Base-by-base conservation (phyloP, 352 stramenopile species). In the Plasmopara muralis region DNA sequence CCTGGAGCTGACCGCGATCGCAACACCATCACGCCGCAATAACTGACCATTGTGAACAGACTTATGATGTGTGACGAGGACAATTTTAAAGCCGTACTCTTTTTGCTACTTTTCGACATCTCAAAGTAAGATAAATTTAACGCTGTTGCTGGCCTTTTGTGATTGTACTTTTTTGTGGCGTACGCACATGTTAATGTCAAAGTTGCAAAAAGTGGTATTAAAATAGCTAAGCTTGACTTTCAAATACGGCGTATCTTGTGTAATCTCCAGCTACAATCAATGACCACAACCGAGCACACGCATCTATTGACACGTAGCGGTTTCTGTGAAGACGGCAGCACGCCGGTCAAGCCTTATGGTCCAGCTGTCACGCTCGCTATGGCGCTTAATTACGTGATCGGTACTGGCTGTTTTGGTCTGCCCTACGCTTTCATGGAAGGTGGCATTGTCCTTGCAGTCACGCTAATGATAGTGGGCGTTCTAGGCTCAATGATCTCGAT, bases 341-440 rank as follows among this genome's bases (percentile, higher is more conserved):
- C 64, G 55, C 62, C 66, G 45, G 72, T 92, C 34, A 83, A 83
- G 62, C 76, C 83, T 2, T 93, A 90, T 64, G 73, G 78, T 0
- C 67, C 77, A 25, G 58, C 57, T 9, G 74, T 93, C 53, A 76
- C 83, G 48, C 57, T 90, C 40, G 83, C 83, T 47, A 90, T 93
- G 80, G 70, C 77, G 44, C 74, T 93, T 62, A 93, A 93, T 62
- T 93, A 87, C 57, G 74, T 93, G 42, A 89, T 93, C 55, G 83
- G 83, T 62, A 93, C 83, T 43, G 83, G 83, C 56, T 90, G 79
- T 70, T 93, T 93, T 63, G 83, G 83, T 1, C 62, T 93, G 30
- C 83, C 83, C 9, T 89, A 73, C 55, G 83, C 83, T 13, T 93
- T 93, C 64, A 77, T 74, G 62, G 54, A 80, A 45, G 80, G 70